A percentile compares a stretch with the other conserved stretches of the same genome.
phyloP scores from a whole-genome alignment of 257 asterid species.

The Euphrasia confusa region DNA sequence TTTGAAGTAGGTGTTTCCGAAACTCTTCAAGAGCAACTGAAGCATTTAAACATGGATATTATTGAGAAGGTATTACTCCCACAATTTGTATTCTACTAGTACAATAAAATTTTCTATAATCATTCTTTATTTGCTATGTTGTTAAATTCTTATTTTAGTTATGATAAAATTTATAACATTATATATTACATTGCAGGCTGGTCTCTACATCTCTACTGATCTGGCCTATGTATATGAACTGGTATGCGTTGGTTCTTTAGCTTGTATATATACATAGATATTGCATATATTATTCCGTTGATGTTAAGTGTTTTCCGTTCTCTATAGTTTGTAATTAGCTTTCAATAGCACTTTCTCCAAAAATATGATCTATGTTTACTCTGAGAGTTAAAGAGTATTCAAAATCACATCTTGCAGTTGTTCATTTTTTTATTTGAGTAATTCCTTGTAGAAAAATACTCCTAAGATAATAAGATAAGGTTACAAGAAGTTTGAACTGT shows the following conservation, averaged over 20 bases:
- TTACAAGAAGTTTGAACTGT: background rate
- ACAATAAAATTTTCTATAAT: background rate
- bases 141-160: conserved; percentile 17
- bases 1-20: conserved; percentile 89
- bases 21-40: conserved; percentile 63
- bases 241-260: conserved; percentile 37
- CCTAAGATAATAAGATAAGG: background rate
- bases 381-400: conserved; percentile 9
- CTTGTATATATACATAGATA: background rate
- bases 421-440: background rate
- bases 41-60: conserved; percentile 64
- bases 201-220: conserved; percentile 58
- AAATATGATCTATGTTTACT: background rate
- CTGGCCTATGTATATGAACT: conserved; percentile 80
- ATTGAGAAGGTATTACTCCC: conserved; percentile 55
- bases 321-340: conserved; percentile 17
- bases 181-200: conserved; percentile 51
- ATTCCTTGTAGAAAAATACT: background rate
- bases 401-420: background rate
- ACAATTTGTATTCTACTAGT: conserved; percentile 11
- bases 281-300: background rate
- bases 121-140: conserved; percentile 2
- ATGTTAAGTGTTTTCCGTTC: background rate
- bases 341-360: conserved; percentile 15
- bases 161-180: conserved; percentile 10